A percentile compares a stretch with the other conserved stretches of the same genome.
These are phyloP conservation scores for Pestalotiopsis sp. DNA, from an alignment of 2,329 filamentous ascomycete genomes.

Conservation along the genomic window DNA sequence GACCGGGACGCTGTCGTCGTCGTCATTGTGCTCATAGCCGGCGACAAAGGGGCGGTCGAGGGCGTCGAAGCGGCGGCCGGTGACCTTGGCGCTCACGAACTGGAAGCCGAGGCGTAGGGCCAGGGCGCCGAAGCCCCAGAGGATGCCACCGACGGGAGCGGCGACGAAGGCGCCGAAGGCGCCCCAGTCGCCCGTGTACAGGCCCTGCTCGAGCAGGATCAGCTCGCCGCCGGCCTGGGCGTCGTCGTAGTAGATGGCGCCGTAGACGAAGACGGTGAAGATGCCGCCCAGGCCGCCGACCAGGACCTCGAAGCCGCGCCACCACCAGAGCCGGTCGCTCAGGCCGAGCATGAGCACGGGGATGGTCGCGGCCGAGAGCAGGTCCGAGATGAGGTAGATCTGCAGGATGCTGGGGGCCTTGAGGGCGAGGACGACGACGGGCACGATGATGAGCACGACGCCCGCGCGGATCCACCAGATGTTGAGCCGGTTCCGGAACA, in stretches of 20 bases:
- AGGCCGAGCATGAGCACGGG: slow-evolving; percentile 77
- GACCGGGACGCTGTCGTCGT: slow-evolving; percentile 28
- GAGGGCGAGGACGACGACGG: slow-evolving; percentile 73
- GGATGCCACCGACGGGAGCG: slow-evolving; percentile 73
- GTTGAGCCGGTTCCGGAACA: slow-evolving; percentile 80
- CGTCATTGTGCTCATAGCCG: slow-evolving; percentile 19
- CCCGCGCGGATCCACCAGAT: slow-evolving; percentile 72
- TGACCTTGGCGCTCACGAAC: slow-evolving; percentile 57
- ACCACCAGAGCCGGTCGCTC: slow-evolving; percentile 67
- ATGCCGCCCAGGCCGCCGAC: slow-evolving; percentile 78
- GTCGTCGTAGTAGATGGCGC: slow-evolving; percentile 75
- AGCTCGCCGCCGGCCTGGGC: slow-evolving; percentile 65
- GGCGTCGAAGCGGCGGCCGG: slow-evolving; percentile 67
- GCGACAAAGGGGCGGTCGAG: slow-evolving; percentile 56
- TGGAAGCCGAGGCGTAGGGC: slow-evolving; percentile 60
- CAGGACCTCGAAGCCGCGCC: slow-evolving; percentile 80
- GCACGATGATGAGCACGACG: slow-evolving; percentile 75
- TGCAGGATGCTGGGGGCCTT: slow-evolving; percentile 75
- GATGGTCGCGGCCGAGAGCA: slow-evolving; percentile 76
- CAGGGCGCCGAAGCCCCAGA: slow-evolving; percentile 71
- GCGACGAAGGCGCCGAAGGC: slow-evolving; percentile 83
- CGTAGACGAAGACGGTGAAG: slow-evolving; percentile 80
- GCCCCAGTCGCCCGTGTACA: slow-evolving; percentile 80
- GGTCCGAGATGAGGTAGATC: slow-evolving; percentile 81
- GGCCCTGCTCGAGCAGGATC: slow-evolving; percentile 71